These are phyloP conservation scores for Yamadazyma paraphyllophila DNA, from an alignment of 805 yeast genomes.

Conservation along the genomic window DNA sequence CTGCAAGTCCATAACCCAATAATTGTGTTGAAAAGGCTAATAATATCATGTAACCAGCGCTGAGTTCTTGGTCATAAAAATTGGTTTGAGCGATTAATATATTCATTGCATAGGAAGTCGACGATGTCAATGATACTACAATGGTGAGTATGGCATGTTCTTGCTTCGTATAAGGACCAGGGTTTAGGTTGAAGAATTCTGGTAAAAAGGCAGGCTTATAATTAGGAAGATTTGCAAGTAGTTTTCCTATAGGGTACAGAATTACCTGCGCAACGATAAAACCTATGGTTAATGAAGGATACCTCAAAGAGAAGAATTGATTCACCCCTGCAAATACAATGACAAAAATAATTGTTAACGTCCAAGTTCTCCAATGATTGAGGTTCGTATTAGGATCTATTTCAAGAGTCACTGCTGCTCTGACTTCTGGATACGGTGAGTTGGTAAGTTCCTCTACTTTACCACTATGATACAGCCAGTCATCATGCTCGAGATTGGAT, in stretches of 20 bases:
- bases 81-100: conserved; percentile 49
- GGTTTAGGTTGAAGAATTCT: conserved; percentile 4
- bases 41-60: conserved; percentile 21
- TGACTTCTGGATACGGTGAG: conserved; percentile 64
- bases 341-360: conserved; percentile 46
- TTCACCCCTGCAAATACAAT: conserved; percentile 57
- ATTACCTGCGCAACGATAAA: conserved; percentile 55
- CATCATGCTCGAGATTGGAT: not conserved
- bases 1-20: conserved; percentile 66
- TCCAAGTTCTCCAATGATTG: conserved; percentile 55
- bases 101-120: conserved; percentile 49
- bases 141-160: conserved; percentile 20
- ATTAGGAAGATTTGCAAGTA: conserved; percentile 41
- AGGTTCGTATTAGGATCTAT: conserved; percentile 49
- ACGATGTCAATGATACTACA: conserved; percentile 4
- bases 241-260: conserved; percentile 56
- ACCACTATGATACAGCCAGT: conserved; percentile 36
- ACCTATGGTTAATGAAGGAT: conserved; percentile 50
- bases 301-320: conserved; percentile 53
- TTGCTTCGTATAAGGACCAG: conserved; percentile 21
- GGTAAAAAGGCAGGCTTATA: conserved; percentile 1
- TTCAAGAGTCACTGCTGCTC: conserved; percentile 52
- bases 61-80: conserved; percentile 30
- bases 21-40: conserved; percentile 48
- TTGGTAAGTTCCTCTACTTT: conserved; percentile 25